These are phyloP conservation scores for Stagonosporopsis cucurbitacearum DNA, from an alignment of 2,329 filamentous ascomycete species.

Conservation along the genomic window DNA sequence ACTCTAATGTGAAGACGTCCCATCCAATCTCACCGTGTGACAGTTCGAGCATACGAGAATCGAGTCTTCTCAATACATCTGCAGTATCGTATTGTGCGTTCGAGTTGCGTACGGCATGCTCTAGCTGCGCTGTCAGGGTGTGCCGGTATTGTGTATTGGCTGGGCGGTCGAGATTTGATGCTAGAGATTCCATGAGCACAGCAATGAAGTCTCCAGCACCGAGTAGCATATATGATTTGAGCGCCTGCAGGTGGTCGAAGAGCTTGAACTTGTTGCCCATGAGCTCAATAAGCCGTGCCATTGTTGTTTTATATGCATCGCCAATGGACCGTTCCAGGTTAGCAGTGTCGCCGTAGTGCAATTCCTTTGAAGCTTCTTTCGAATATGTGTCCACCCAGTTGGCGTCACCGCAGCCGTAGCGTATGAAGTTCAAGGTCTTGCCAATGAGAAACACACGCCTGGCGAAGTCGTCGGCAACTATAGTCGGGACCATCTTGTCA, in stretches of 20 bases:
- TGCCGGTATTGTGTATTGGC: slow-evolving; percentile 97
- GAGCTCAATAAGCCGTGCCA: slow-evolving; percentile 89
- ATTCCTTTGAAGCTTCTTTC: slow-evolving; percentile 87
- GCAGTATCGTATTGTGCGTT: slow-evolving; percentile 95
- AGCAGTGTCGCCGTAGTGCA: slow-evolving; percentile 90
- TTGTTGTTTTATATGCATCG: slow-evolving; percentile 96
- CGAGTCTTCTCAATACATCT: slow-evolving; percentile 87
- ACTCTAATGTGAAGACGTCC: slow-evolving; percentile 99
- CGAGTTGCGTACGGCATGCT: slow-evolving; percentile 94
- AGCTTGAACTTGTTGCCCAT: slow-evolving; percentile 96
- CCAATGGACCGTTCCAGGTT: slow-evolving; percentile 93
- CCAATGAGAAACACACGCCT: slow-evolving; percentile 97
- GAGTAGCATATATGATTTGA: slow-evolving; percentile 93
- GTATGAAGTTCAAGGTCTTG: slow-evolving; percentile 97
- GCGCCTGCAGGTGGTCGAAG: slow-evolving; percentile 86
- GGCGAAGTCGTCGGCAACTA: slow-evolving; percentile 91
- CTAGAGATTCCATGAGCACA: slow-evolving; percentile 93
- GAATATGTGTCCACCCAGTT: slow-evolving; percentile 96
- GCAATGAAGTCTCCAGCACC: slow-evolving; percentile 98
- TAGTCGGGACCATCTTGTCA: slow-evolving; percentile 85
- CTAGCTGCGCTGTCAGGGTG: slow-evolving; percentile 94
- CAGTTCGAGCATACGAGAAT: slow-evolving; percentile 97
- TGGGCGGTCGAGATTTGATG: slow-evolving; percentile 89
- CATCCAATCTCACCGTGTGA: slow-evolving; percentile 97
- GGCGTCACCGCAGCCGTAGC: slow-evolving; percentile 91